A percentile compares a stretch with the other conserved stretches of the same genome.
These are phyloP conservation scores for Peterozyma toletana DNA, from an alignment of 805 yeast genomes.

Conservation along the genomic window DNA sequence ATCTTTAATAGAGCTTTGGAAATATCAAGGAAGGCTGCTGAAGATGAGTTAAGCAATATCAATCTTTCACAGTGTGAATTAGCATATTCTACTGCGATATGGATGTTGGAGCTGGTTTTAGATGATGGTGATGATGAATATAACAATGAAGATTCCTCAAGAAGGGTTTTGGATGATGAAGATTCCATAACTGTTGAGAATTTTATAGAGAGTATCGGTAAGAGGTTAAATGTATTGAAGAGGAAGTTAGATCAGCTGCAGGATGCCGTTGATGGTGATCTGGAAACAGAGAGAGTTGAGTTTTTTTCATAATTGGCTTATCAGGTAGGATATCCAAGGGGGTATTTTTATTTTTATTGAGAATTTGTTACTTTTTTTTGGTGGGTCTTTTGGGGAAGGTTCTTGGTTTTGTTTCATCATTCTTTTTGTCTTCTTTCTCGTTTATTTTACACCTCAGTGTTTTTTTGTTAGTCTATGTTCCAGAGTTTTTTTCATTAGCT, in stretches of 20 bases:
- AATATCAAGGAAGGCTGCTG: constrained; percentile 87
- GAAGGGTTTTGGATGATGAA: constrained; percentile 53
- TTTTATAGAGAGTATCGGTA: constrained; percentile 78
- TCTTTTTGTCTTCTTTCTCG: neutral
- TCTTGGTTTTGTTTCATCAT: neutral
- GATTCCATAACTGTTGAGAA: constrained; percentile 73
- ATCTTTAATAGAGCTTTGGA: constrained; percentile 92
- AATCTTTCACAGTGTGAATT: constrained; percentile 75
- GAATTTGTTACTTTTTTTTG: no score
- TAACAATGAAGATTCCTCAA: constrained; percentile 23
- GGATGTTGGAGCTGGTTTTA: constrained; percentile 90
- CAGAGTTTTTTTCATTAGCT: no score
- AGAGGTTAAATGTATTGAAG: constrained; percentile 65
- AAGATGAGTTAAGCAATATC: constrained; percentile 71
- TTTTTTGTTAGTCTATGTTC: no score
- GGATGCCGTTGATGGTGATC: neutral
- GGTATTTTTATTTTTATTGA: neutral
- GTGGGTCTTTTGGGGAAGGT: neutral
- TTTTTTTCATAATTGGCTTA: neutral
- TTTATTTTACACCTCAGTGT: no score
- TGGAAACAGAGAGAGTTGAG: neutral
- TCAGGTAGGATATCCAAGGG: neutral
- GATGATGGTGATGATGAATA: constrained; percentile 33
- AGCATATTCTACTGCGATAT: constrained; percentile 83
- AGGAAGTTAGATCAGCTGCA: constrained; percentile 37